Evolutionary conservation across 2,329 filamentous ascomycete species (phyloP), one percentile per base, ranked within the genome.

Genomic region (Dactylonectria macrodidyma): DNA sequence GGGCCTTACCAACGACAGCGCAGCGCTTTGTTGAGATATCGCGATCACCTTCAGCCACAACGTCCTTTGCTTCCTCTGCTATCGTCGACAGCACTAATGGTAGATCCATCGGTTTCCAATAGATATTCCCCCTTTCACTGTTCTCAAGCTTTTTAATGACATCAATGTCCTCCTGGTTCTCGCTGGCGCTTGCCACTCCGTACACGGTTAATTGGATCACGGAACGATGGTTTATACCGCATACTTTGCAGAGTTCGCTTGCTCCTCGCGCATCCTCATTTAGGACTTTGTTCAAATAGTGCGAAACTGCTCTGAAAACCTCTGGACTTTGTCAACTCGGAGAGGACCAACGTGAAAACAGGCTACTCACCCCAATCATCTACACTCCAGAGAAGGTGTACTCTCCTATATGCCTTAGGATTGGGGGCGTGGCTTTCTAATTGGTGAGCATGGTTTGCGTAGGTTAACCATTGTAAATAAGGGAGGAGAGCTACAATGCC

Each of bases 401-500:
- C 14, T 9, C 3, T 48, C 22, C 46, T 48, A 48, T 16, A 24
- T 48, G 46, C 8, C 46, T 48, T n/a, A 8, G 14, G 14, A 8
- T 16, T 48, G 14, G 8, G 8, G 46, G 46, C 8, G 9, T 16
- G 9, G 8, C 14, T 16, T 48, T 48, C 16, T 19, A 48, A 48
- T 24, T 48, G 46, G 22, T 48, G 46, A 48, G 46, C 16, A 4
- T 48, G 46, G 46, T 48, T 8, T 48, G 46, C 46, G 46, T 48
- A 16, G n/a, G 46, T 48, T 48, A 36, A 36, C 34, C 34, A 36
- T 51, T 51, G 48, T 24, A 67, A 54, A 59, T 63, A 67, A 12
- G 65, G 60, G 34, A 58, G 46, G 7, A 67, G 54, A 56, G 60
- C 60, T 30, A 64, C 59, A 26, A 67, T 62, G 14, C 65, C 65